Evolutionary conservation across 257 asterid genomes (phyloP), one percentile per base, ranked within the genome.

Genomic region (Jasminum sambac): DNA sequence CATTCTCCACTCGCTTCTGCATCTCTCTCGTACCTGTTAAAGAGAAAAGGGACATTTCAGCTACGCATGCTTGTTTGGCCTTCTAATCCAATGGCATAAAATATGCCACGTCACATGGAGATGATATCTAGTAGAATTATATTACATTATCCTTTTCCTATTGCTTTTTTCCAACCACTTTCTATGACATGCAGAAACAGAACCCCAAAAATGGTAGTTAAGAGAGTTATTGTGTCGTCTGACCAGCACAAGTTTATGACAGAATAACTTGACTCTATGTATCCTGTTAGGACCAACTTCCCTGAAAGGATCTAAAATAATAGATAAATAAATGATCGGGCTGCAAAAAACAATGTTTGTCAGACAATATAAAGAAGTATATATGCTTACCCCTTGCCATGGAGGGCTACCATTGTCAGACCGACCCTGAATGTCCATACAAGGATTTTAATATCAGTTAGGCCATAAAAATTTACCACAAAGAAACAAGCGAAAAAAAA

Each of bases 1-100:
- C 73, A 86, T 89, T 1, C 88, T 96, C 99, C 99, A 94, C 79
- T 94, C 99, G 0, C 75, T 74, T 77, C 85, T 89, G 92, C 99
- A 94, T 79, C 99, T 86, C 72, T 90, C 98, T 66, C 99, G 84
- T 58, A 95, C 99, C 99, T 94, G 50, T 46, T n/a, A 72, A 55
- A 68, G 11, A 55, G 73, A 52, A 13, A 44, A 25, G 38, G 58
- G 39, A 21, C 42, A 5, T 8, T 38, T 39, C 23, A 16, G 5
- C 25, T 30, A 30, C 4, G 36, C 36, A 30, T 4, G 4, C 36
- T 30, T 4, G 36, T 1, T 30, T 4, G 36, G 36, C 36, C 36
- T 30, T 30, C 36, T 30, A 1, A 30, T 30, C 36, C 4, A 30
- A 30, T 30, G 36, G 2, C 36, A 1, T 30, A 30, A 1, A 1